Base-by-base conservation (phyloP, 306 rosid genomes). In the Pterocarpus santalinus region DNA sequence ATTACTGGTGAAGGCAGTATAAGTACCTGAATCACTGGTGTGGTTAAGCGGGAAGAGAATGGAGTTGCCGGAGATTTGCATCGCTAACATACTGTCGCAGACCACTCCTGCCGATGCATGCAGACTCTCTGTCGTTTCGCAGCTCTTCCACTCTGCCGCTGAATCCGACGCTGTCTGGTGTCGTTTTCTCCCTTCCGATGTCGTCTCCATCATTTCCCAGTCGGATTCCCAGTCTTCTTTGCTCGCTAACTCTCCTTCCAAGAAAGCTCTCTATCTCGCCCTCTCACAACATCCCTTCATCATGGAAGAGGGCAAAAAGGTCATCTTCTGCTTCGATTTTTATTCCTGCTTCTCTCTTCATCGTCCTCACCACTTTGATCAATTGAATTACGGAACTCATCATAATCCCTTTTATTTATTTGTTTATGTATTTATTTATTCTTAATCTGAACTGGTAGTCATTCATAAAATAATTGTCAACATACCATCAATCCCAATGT, bases 161-260 rank as follows among this genome's bases (percentile, higher is more conserved):
- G 51, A 66, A 2, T 83, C 83, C 2, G 80, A 83, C 5, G 39
- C 16, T 0, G 80, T 79, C 0, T 83, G 83, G 87, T 7, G 41
- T 6, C 8, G 17, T 7, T 83, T 83, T 39, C 80, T 83, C 51
- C 86, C 76, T 6, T 35, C 73, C 15, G 78, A 80, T 8, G 28
- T 30, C 69, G 32, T 2, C 0, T 72, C 67, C 0, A 74, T 79
- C 44, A 7, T 73, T 35, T 73, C 87, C 9, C 68, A n/a, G 1
- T 51, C 64, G 0, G 35, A 22, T 35, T 38, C 14, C 0, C 14
- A 34, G 0, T 73, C 71, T 52, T 55, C 80, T 35, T 67, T 69
- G 2, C 72, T 43, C 32, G 7, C 73, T 14, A 46, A 10, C 41
- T 14, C 51, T 69, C 36, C 78, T 58, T 74, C 87, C 3, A 74